phyloP scores from a whole-genome alignment of 345 rosid species.

The Aquilaria malaccensis region DNA sequence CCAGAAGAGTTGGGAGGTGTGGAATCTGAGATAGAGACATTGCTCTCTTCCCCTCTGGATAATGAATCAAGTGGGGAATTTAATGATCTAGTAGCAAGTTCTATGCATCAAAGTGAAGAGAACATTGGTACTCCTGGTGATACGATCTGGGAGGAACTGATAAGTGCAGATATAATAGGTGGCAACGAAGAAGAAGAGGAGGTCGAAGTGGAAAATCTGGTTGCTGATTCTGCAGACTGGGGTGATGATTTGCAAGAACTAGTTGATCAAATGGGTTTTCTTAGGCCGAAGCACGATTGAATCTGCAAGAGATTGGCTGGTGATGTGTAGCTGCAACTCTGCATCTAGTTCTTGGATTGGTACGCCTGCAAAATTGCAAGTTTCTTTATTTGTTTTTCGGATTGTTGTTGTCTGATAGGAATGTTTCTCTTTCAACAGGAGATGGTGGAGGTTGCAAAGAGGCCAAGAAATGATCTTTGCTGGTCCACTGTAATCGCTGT shows the following conservation, averaged over 20 bases:
- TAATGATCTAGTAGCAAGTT: constrained; percentile 10
- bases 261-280: constrained; percentile 61
- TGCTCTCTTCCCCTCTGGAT: constrained; percentile 39
- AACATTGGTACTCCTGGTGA: constrained; percentile 26
- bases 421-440: constrained; percentile 23
- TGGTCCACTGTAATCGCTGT: constrained; percentile 27
- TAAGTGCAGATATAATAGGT: constrained; percentile 29
- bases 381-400: not conserved
- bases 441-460: constrained; percentile 27
- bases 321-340: constrained; percentile 21
- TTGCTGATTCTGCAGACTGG: constrained; percentile 42
- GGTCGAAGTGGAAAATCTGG: constrained; percentile 50
- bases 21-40: constrained; percentile 39
- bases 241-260: constrained; percentile 47
- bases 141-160: constrained; percentile 38
- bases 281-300: constrained; percentile 39
- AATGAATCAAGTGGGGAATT: constrained; percentile 39
- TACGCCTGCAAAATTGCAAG: constrained; percentile 9
- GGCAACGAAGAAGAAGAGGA: constrained; percentile 31
- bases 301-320: not conserved
- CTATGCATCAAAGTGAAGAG: constrained; percentile 15
- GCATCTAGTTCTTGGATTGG: constrained; percentile 19
- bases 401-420: constrained; percentile 7
- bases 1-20: constrained; percentile 17
- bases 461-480: constrained; percentile 23